Conservation (phyloP, 768 basidiomycete species). For the Tylopilus vinaceipallidus region DNA sequence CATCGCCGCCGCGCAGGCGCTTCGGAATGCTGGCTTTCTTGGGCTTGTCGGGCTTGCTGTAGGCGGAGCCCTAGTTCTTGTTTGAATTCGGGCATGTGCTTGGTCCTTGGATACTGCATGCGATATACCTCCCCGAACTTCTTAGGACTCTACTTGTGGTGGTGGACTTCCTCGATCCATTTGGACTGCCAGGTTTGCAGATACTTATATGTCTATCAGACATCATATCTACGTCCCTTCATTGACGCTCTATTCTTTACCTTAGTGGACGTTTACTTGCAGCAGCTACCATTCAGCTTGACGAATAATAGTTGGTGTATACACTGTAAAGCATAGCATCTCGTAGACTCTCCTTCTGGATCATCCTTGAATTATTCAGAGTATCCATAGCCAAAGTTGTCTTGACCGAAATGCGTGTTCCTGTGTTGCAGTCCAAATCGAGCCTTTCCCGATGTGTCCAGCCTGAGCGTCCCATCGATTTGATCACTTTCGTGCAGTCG, state of each 20-base stretch:
- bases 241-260: slow-evolving; percentile 25
- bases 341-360: slow-evolving; percentile 13
- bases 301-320: slow-evolving; percentile 22
- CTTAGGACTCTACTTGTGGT: slow-evolving; percentile 4
- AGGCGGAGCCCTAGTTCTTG: slow-evolving; percentile 46
- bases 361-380: neutral
- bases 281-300: slow-evolving; percentile 12
- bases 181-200: slow-evolving; percentile 22
- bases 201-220: slow-evolving; percentile 19
- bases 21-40: slow-evolving; percentile 46
- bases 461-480: neutral
- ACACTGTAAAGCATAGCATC: slow-evolving; percentile 22
- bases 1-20: slow-evolving; percentile 52
- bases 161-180: slow-evolving; percentile 13
- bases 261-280: slow-evolving; percentile 21
- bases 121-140: slow-evolving; percentile 15
- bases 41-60: slow-evolving; percentile 45
- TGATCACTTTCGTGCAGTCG: neutral
- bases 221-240: slow-evolving; percentile 24
- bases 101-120: slow-evolving; percentile 5
- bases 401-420: no score
- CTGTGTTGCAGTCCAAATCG: neutral
- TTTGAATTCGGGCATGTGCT: slow-evolving; percentile 31
- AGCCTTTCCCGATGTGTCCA: neutral
- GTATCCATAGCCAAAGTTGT: no score